phyloP scores from a whole-genome alignment of 768 basidiomycete species.

The Rhizopogon roseolus region DNA sequence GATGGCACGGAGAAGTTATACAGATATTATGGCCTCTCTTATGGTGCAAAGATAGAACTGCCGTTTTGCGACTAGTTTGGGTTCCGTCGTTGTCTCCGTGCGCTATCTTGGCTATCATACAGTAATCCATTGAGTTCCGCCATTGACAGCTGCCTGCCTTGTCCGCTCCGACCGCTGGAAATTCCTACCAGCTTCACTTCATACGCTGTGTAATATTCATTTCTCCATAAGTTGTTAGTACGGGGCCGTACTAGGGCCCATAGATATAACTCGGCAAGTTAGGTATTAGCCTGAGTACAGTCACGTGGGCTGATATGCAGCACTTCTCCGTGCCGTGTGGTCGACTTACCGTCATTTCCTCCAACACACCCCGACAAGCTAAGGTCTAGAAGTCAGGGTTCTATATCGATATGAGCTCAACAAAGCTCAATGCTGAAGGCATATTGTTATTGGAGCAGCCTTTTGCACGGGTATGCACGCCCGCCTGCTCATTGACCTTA shows the following conservation, averaged over 20 bases:
- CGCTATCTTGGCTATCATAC: too few relatives aligned
- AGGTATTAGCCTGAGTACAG: too few relatives aligned
- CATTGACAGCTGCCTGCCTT: neutral
- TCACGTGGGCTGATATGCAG: constrained; percentile 17
- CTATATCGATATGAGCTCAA: constrained; percentile 24
- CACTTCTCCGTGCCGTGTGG: neutral
- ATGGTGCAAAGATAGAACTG: neutral
- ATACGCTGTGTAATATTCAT: too few relatives aligned
- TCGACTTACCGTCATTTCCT: neutral
- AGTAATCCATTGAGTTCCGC: too few relatives aligned
- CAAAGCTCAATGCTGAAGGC: constrained; percentile 67
- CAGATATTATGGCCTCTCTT: neutral
- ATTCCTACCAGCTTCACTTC: neutral
- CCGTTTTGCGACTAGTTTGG: neutral
- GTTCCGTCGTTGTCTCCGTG: too few relatives aligned
- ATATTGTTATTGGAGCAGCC: constrained; percentile 82
- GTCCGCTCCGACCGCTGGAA: neutral
- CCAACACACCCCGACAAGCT: neutral
- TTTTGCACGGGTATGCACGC: constrained; percentile 56
- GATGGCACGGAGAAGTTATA: neutral
- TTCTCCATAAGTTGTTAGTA: too few relatives aligned
- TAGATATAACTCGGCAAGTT: too few relatives aligned
- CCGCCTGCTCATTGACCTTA: constrained; percentile 9
- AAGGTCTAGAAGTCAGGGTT: neutral
- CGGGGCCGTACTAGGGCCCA: too few relatives aligned